phyloP scores from a whole-genome alignment of 345 rosid genomes.

The Citrus medica region DNA sequence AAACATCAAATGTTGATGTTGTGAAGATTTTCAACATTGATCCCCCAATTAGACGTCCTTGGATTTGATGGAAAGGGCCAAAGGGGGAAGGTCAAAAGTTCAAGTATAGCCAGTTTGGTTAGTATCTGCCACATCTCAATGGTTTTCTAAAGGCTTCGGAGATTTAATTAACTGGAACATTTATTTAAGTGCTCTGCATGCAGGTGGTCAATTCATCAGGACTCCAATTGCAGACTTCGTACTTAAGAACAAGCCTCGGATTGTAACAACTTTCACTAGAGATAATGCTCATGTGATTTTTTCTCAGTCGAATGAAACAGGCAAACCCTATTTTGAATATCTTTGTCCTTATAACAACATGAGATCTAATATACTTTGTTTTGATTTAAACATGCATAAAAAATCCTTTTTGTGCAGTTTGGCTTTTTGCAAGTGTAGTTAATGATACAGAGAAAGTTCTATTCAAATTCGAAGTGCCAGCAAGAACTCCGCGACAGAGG shows the following conservation, averaged over 20 bases:
- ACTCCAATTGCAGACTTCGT: slow-evolving; percentile 3
- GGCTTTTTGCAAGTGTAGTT: slow-evolving; percentile 4
- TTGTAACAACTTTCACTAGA: slow-evolving; percentile 4
- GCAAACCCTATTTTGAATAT: neutral
- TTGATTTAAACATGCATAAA: neutral
- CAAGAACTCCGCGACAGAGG: slow-evolving; percentile 2
- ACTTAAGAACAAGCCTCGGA: slow-evolving; percentile 3
- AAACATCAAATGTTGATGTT: slow-evolving; percentile 33
- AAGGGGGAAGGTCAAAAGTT: neutral
- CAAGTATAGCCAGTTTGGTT: neutral
- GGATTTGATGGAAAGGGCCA: neutral
- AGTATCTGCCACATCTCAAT: neutral
- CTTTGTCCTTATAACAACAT: neutral
- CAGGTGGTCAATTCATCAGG: slow-evolving; percentile 15
- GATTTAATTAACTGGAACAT: neutral
- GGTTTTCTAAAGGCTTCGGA: neutral
- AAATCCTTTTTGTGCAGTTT: neutral
- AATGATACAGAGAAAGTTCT: neutral
- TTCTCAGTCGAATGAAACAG: slow-evolving; percentile 7
- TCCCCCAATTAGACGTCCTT: slow-evolving; percentile 29
- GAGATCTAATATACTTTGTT: neutral
- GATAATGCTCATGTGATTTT: neutral
- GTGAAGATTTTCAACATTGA: slow-evolving; percentile 33
- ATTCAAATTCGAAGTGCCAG: slow-evolving; percentile 8
- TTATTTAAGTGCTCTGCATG: neutral